phyloP scores from a whole-genome alignment of 129 eudicot genomes.

The Heracleum sosnowskyi region DNA sequence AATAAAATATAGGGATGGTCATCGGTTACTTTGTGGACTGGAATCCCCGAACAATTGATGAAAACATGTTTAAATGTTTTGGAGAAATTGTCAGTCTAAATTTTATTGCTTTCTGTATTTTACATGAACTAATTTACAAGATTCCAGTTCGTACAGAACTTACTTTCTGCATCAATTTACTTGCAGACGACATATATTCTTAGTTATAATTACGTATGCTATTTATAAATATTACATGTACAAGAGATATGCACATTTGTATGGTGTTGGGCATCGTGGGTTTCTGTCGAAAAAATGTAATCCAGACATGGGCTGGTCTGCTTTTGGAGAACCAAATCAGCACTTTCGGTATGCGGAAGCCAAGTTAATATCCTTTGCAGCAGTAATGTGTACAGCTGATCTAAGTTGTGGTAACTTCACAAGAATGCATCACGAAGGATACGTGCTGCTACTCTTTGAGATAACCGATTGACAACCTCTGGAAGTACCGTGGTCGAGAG shows the following conservation, averaged over 20 bases:
- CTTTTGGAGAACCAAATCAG: neutral
- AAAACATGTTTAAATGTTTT: neutral
- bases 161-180: neutral
- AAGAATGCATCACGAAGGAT: slow-evolving; percentile 62
- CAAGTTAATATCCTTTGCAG: no score
- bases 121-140: neutral
- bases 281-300: neutral
- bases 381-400: neutral
- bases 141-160: neutral
- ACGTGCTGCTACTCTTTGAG: slow-evolving; percentile 78
- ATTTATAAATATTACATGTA: neutral
- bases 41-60: neutral
- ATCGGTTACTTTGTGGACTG: no score
- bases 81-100: neutral
- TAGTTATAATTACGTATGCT: neutral
- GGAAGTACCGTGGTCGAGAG: slow-evolving; percentile 74
- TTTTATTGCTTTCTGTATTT: neutral
- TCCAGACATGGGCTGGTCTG: neutral
- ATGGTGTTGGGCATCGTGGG: neutral
- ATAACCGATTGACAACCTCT: slow-evolving; percentile 64
- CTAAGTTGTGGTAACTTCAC: slow-evolving; percentile 16
- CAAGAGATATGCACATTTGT: neutral
- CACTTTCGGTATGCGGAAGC: neutral
- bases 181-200: neutral
- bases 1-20: no score